Evolutionary conservation across 75 land plant genomes (phyloP), one percentile per base, ranked within the genome.

Genomic region (Pinus albicaulis): DNA sequence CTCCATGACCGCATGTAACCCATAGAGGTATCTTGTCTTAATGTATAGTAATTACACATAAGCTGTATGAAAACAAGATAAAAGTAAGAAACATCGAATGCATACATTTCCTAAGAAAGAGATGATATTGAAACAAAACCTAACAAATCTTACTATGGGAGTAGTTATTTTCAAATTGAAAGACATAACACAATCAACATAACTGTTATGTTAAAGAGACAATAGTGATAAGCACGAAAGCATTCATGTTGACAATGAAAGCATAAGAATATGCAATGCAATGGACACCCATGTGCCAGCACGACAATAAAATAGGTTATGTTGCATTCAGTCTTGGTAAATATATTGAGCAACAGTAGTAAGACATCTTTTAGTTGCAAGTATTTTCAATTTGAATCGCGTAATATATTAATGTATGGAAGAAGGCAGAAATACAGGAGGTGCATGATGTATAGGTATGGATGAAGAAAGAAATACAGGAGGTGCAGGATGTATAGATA

Each of bases 21-120:
- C 25, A 89, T 81, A 34, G 99, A 96, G 24, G 98, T 95, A 78
- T 96, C 99, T 58, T 92, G 98, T 76, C 99, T 89, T 76, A 96
- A 68, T 8, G 99, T 92, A 85, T 96, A 96, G 82, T 92, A 92
- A 79, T 96, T 96, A 88, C 99, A 96, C 89, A 96, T 92, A 3
- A 96, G 91, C 99, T 96, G 98, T 82, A 41, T 38, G 48, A n/a
- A 68, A 68, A 68, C 14, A 68, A 68, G 10, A 68, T 52, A 10
- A 25, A 81, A 58, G 25, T 59, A 52, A 72, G 36, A 36, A 26
- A 31, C 24, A 34, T 71, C 73, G 56, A 73, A 13, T 26, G 24
- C 77, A 31, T 1, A 73, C 17, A 76, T 28, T 74, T 57, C 22
- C 7, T 75, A 24, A 17, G 8, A 16, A 66, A 6, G 48, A 68